Base-by-base conservation (phyloP, 2,329 filamentous ascomycete genomes). In the Fusarium miscanthi region DNA sequence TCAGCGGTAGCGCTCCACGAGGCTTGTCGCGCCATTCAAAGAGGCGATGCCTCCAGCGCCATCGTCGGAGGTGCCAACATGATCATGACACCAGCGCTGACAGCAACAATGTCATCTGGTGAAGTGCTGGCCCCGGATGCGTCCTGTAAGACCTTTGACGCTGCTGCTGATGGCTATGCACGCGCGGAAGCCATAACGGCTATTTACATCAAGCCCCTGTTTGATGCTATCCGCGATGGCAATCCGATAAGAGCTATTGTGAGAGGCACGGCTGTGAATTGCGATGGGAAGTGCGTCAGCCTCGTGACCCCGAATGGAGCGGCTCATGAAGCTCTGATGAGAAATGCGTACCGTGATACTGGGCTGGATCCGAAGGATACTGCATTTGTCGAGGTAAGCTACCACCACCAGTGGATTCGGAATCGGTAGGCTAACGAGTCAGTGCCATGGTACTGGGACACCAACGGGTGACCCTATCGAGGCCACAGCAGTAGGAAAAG, bases 81-180 rank as follows among this genome's bases (percentile, higher is more conserved):
- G 35, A 66, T 68, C 42, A 48, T 31, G 9, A 60, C 65, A 1
- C 65, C 65, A 2, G 41, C 53, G 0, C 11, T 66, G 5, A 66
- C 42, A 4, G 13, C 62, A 2, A 54, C 61, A 4, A 68, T 66
- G 65, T 45, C 62, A 19, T 4, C 9, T 3, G 40, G 49, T 75
- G 67, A 16, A 76, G 76, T 12, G 79, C 81, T 3, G 82, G 83
- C 2, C 80, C 86, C 58, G 82, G 84, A 3, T 74, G 82, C 59
- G 82, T 85, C 0, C 81, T 70, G 31, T 61, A 58, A 10, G 54
- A 62, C 3, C 6, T 68, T 68, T 23, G 65, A 66, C 40, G 62
- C n/a, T 17, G 42, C 62, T 3, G 65, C 48, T 0, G 48, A 68
- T 5, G 65, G 65, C 0, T 68, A 66, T 1, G 65, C 65, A 5